Conservation (phyloP, 805 yeast genomes). For the Candida tibetensis region DNA sequence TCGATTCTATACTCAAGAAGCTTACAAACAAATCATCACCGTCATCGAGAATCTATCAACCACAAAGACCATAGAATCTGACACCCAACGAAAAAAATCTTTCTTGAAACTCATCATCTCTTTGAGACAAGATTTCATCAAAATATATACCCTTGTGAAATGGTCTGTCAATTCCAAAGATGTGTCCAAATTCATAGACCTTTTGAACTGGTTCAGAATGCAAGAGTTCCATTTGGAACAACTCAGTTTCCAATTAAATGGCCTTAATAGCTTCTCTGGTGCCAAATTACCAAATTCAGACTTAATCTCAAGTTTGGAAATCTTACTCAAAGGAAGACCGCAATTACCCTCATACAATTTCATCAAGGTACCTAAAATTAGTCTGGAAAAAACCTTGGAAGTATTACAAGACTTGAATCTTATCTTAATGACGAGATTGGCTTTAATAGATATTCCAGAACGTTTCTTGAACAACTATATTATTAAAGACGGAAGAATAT, state of each 20-base stretch:
- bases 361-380: slow-evolving; percentile 47
- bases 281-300: slow-evolving; percentile 95
- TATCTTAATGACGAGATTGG: slow-evolving; percentile 69
- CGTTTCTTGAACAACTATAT: slow-evolving; percentile 56
- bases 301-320: slow-evolving; percentile 81
- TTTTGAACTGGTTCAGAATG: slow-evolving; percentile 81
- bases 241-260: slow-evolving; percentile 62
- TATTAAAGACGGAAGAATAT: slow-evolving; percentile 74
- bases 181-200: slow-evolving; percentile 74
- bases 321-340: slow-evolving; percentile 74
- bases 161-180: slow-evolving; percentile 80
- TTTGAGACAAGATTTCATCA: slow-evolving; percentile 78
- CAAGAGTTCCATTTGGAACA: slow-evolving; percentile 67
- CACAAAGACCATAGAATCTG: slow-evolving; percentile 46
- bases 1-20: slow-evolving; percentile 55
- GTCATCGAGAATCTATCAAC: slow-evolving; percentile 57
- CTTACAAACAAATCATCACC: slow-evolving; percentile 61
- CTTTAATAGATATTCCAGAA: slow-evolving; percentile 63
- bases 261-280: slow-evolving; percentile 69
- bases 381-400: slow-evolving; percentile 54
- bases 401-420: slow-evolving; percentile 70
- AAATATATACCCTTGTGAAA: slow-evolving; percentile 79
- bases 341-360: slow-evolving; percentile 63
- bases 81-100: slow-evolving; percentile 61
- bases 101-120: slow-evolving; percentile 67